Evolutionary conservation across 2,329 filamentous ascomycete genomes (phyloP).

Genomic region (Aspergillus spinulosporus): DNA sequence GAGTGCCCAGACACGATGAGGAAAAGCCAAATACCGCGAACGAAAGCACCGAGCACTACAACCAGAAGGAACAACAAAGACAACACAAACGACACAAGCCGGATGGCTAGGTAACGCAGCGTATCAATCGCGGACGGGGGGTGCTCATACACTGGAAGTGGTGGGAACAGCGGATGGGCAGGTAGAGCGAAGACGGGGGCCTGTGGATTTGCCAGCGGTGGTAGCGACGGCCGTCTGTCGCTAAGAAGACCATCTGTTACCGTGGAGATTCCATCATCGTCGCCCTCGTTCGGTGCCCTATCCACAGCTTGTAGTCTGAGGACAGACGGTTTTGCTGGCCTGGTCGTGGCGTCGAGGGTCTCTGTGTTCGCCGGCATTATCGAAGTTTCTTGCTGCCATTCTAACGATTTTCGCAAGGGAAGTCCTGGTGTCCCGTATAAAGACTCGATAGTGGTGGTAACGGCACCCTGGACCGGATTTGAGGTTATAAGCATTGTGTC

Average conservation of each 20-base stretch:
- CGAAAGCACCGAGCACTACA: slow-evolving; percentile 72
- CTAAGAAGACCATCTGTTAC: slow-evolving; percentile 19
- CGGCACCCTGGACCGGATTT: slow-evolving; percentile 4
- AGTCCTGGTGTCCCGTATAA: neutral
- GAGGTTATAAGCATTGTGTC: slow-evolving; percentile 9
- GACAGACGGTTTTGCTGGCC: slow-evolving; percentile 1
- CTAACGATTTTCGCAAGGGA: neutral
- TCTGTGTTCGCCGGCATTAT: slow-evolving; percentile 3
- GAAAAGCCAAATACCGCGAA: slow-evolving; percentile 63
- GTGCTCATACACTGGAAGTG: slow-evolving; percentile 72
- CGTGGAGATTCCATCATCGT: slow-evolving; percentile 10
- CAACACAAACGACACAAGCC: slow-evolving; percentile 69
- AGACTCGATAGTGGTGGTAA: neutral
- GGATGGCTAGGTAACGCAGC: slow-evolving; percentile 66
- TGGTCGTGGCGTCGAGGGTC: neutral
- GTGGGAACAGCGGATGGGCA: slow-evolving; percentile 67
- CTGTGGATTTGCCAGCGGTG: neutral
- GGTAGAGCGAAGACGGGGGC: neutral
- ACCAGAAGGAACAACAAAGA: slow-evolving; percentile 74
- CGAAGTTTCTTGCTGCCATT: neutral
- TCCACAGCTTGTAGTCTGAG: slow-evolving; percentile 8
- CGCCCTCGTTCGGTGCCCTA: slow-evolving; percentile 1
- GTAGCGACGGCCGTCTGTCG: slow-evolving; percentile 4
- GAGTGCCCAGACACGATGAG: slow-evolving; percentile 53
- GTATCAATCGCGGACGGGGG: slow-evolving; percentile 67